A percentile compares a stretch with the other conserved stretches of the same genome.
These are phyloP conservation scores for Trichomonas gallinae DNA, from an alignment of 208 protist genomes.

Conservation along the genomic window DNA sequence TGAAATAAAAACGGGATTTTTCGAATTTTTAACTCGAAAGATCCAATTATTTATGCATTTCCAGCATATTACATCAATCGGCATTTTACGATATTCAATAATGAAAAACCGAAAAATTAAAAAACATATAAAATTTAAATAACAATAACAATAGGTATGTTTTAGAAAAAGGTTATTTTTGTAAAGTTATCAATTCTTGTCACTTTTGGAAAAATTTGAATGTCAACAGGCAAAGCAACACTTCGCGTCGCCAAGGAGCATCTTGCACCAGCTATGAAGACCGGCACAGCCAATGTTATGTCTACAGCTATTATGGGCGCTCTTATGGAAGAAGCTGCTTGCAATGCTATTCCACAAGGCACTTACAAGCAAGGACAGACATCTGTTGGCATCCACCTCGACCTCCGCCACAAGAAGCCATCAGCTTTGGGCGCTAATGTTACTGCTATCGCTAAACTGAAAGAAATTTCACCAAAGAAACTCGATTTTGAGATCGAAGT, in stretches of 20 bases:
- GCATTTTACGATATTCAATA: too few relatives aligned
- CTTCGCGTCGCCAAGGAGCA: neutral
- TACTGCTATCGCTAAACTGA: neutral
- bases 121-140: too few relatives aligned
- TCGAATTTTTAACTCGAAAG: too few relatives aligned
- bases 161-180: too few relatives aligned
- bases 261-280: neutral
- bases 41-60: too few relatives aligned
- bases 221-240: neutral
- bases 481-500: neutral
- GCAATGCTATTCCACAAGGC: neutral
- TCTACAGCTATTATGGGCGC: neutral
- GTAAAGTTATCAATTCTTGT: too few relatives aligned
- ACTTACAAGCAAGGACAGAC: neutral
- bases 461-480: neutral
- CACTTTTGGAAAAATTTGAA: too few relatives aligned
- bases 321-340: constrained; percentile 2
- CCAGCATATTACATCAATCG: too few relatives aligned
- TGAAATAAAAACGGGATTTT: too few relatives aligned
- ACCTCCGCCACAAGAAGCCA: neutral
- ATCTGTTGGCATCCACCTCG: neutral
- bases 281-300: neutral
- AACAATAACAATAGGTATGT: too few relatives aligned
- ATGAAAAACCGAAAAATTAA: too few relatives aligned
- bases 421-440: neutral